These are phyloP conservation scores for Neofusicoccum parvum DNA, from an alignment of 2,329 filamentous ascomycete species.

Conservation along the genomic window DNA sequence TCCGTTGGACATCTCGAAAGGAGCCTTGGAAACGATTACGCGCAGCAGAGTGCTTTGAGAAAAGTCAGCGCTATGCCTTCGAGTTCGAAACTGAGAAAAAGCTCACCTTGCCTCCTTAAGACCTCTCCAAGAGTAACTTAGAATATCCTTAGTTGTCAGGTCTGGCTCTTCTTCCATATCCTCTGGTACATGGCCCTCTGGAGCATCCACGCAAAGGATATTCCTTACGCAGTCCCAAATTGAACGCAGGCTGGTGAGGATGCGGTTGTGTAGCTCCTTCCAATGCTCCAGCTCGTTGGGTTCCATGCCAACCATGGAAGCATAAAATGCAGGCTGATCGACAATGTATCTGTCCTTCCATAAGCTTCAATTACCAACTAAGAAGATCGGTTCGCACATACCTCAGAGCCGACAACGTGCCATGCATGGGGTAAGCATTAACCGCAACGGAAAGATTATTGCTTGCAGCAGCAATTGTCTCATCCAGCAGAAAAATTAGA, in stretches of 20 bases:
- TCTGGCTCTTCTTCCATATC: slow-evolving; percentile 73
- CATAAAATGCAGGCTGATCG: slow-evolving; percentile 42
- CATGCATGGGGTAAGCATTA: slow-evolving; percentile 49
- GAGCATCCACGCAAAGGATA: slow-evolving; percentile 89
- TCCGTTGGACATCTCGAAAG: slow-evolving; percentile 30
- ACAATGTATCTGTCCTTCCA: slow-evolving; percentile 42
- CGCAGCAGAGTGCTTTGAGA: slow-evolving; percentile 67
- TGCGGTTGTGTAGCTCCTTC: slow-evolving; percentile 53
- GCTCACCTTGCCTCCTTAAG: slow-evolving; percentile 87
- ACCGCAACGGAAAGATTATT: slow-evolving; percentile 66
- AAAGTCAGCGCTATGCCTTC: slow-evolving; percentile 11
- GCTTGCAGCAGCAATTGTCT: slow-evolving; percentile 65
- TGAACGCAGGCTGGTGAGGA: slow-evolving; percentile 63
- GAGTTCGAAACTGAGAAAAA: background rate
- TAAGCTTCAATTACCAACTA: too few relatives aligned
- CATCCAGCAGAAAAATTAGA: slow-evolving; percentile 64
- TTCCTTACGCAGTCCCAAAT: slow-evolving; percentile 77
- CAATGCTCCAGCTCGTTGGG: slow-evolving; percentile 27
- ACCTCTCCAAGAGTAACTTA: slow-evolving; percentile 94
- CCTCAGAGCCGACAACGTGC: slow-evolving; percentile 42
- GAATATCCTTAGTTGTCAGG: slow-evolving; percentile 79
- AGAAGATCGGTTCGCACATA: slow-evolving; percentile 24
- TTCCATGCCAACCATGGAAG: slow-evolving; percentile 6
- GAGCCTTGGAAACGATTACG: slow-evolving; percentile 41
- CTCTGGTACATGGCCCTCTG: slow-evolving; percentile 81